Evolutionary conservation across 2,329 filamentous ascomycete genomes (phyloP), one percentile per base, ranked within the genome.

Genomic region (Sclerotinia spermophila): DNA sequence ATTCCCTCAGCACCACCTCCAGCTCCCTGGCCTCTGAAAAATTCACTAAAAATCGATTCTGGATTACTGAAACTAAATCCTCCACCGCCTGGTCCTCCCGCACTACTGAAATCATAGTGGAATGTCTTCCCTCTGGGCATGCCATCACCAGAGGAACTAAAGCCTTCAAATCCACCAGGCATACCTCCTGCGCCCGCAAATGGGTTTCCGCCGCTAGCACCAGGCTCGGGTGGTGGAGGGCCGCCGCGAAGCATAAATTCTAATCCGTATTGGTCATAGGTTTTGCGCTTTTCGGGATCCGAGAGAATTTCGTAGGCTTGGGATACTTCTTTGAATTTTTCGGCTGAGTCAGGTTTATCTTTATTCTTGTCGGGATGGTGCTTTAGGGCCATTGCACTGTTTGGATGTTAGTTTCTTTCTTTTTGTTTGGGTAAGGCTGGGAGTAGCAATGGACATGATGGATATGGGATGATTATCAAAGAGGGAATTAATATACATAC

Each of bases 331-430:
- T 99, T 99, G 86, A 99, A 99, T 82, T 95, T 97, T 80, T 98
- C 96, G 72, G 89, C 85, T 13, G 95, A 93, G 67, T 89, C 83
- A 42, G 94, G 89, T 77, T 95, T 94, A 82, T 97, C 90, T 82
- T 94, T 94, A 86, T 98, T 99, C 86, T 98, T 99, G 85, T 99
- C 96, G 10, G 96, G 96, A 79, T 99, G 96, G 83, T 89, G 94
- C 83, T 94, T 96, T 80, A 98, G 83, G 69, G 95, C 95, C 70
- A 90, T 87, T 86, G 97, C 97, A 74, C 92, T 93, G 80, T 73
- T 19, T 24, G 51, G 35, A 44, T 67, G 61, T 76, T 73, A 77
- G 74, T 53, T 65, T 48, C n/a, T n/a, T 17, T 13, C 7, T 27
- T 17, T 45, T 19, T 40, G 21, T 67, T 17, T 42, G 11, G n/a